These are phyloP conservation scores for Quercus lobata DNA, from an alignment of 331 rosid species.

Conservation along the genomic window DNA sequence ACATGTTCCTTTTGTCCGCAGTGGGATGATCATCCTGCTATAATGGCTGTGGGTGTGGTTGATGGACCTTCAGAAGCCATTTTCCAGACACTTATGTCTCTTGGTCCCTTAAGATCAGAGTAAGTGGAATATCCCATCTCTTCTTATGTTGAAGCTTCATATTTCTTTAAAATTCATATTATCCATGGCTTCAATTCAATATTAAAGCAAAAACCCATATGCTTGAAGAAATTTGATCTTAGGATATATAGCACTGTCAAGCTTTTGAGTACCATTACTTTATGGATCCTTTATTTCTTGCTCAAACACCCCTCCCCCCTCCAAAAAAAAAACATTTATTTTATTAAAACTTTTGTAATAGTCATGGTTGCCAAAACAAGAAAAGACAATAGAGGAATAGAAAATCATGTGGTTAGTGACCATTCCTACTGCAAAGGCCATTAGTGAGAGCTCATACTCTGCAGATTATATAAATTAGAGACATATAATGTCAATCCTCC, in stretches of 20 bases:
- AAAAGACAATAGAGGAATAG: background rate
- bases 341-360: background rate
- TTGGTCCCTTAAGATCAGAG: slow-evolving; percentile 93
- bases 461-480: slow-evolving; percentile 18
- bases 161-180: background rate
- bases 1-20: slow-evolving; percentile 40
- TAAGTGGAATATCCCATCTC: slow-evolving; percentile 35
- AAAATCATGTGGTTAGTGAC: slow-evolving; percentile 1
- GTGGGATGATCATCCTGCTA: slow-evolving; percentile 93
- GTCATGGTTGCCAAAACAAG: background rate
- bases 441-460: slow-evolving; percentile 15
- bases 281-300: background rate
- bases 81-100: slow-evolving; percentile 79
- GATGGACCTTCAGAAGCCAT: slow-evolving; percentile 87
- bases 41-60: slow-evolving; percentile 90
- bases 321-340: background rate
- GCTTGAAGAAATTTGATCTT: background rate
- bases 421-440: slow-evolving; percentile 11
- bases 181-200: background rate
- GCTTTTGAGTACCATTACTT: background rate
- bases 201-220: background rate
- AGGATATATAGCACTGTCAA: background rate
- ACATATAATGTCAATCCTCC: slow-evolving; percentile 1
- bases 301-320: background rate
- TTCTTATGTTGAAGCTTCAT: background rate